phyloP scores from a whole-genome alignment of 305 asterid species.

The Fraxinus albicans region DNA sequence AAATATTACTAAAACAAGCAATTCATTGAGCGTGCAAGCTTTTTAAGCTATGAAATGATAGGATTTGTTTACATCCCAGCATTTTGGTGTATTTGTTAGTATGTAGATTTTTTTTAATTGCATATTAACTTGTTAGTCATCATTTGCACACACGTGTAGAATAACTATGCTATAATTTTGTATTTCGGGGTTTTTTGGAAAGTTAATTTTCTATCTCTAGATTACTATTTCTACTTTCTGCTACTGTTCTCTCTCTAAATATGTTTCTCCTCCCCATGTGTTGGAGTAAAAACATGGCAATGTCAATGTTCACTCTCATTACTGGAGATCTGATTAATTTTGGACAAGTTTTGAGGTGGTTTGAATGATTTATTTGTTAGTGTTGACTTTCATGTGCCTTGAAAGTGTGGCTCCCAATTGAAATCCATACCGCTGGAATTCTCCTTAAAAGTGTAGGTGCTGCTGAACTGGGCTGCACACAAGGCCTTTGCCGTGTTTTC shows the following conservation, averaged over 20 bases:
- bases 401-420: background rate
- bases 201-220: background rate
- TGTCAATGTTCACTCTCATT: background rate
- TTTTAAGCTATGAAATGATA: background rate
- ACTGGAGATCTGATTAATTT: background rate
- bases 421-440: background rate
- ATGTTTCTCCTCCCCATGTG: background rate
- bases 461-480: background rate
- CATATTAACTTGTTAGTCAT: background rate
- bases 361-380: background rate
- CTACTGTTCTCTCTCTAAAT: background rate
- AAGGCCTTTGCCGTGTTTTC: background rate
- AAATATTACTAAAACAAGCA: background rate
- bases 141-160: background rate
- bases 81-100: background rate
- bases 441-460: background rate
- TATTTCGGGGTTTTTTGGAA: background rate
- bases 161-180: background rate
- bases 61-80: background rate
- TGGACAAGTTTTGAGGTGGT: background rate
- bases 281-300: background rate
- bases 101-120: background rate
- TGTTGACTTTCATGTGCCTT: background rate
- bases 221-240: background rate
- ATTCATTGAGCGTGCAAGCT: background rate